These are phyloP conservation scores for Achlya hypogyna DNA, from an alignment of 352 stramenopile species.

Conservation along the genomic window DNA sequence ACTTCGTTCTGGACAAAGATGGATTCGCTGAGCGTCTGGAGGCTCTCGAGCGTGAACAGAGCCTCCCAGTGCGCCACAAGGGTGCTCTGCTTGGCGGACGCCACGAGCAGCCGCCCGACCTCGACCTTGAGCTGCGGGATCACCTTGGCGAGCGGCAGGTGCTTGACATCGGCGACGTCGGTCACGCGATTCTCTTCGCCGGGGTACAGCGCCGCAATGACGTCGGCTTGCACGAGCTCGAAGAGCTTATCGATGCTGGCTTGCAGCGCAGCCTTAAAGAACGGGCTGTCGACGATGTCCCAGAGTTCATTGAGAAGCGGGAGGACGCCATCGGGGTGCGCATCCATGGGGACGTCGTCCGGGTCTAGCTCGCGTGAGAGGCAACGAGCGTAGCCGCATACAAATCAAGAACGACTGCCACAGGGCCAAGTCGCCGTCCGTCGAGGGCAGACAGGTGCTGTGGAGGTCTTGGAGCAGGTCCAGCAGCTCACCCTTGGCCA, in stretches of 20 bases:
- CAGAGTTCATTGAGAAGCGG: conserved; percentile 17
- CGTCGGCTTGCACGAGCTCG: background rate
- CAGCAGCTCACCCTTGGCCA: background rate
- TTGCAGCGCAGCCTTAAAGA: conserved; percentile 8
- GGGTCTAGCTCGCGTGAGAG: background rate
- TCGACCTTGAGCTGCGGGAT: conserved; percentile 19
- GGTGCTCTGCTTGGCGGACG: background rate
- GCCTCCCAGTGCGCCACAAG: conserved; percentile 2
- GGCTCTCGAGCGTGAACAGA: background rate
- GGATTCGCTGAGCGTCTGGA: conserved; percentile 6
- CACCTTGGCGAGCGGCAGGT: conserved; percentile 9
- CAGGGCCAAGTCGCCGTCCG: background rate
- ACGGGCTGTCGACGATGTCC: conserved; percentile 15
- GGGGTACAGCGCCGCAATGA: conserved; percentile 4
- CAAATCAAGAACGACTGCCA: conserved; percentile 20
- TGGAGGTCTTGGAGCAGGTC: background rate
- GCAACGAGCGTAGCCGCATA: background rate
- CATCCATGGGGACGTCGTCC: background rate
- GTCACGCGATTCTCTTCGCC: background rate
- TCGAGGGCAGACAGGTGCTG: background rate
- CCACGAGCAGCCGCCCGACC: background rate
- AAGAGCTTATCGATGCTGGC: conserved; percentile 5
- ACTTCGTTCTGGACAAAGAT: conserved; percentile 8
- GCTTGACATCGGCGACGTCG: background rate
- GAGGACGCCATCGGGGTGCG: background rate